A percentile compares a stretch with the other conserved stretches of the same genome.
Conservation (phyloP, 2,329 filamentous ascomycete species). For the Exophiala lecanii-corni region DNA sequence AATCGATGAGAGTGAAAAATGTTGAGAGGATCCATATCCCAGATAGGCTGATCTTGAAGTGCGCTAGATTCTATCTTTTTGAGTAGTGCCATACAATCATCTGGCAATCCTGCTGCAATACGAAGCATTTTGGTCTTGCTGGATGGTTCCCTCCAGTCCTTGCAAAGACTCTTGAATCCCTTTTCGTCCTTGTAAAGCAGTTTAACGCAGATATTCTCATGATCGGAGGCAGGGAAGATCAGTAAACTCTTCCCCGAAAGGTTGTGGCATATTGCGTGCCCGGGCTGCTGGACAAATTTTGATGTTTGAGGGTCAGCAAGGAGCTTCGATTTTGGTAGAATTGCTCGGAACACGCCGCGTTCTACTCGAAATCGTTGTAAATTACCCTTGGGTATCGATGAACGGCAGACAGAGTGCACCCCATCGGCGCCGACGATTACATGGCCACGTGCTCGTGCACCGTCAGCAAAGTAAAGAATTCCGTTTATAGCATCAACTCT, state of each 20-base stretch:
- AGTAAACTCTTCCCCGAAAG: constrained; percentile 7
- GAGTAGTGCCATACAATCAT: constrained; percentile 11
- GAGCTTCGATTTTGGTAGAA: constrained; percentile 45
- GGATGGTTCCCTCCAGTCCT: constrained; percentile 15
- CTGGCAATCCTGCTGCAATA: constrained; percentile 6
- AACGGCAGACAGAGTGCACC: constrained; percentile 37
- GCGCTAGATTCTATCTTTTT: constrained; percentile 4
- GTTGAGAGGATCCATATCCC: constrained; percentile 58
- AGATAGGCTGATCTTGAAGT: constrained; percentile 38
- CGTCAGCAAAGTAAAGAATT: constrained; percentile 45
- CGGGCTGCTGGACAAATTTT: constrained; percentile 35
- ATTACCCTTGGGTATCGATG: constrained; percentile 28
- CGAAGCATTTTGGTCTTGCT: constrained; percentile 13
- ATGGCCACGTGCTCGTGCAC: constrained; percentile 41
- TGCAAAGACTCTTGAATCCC: constrained; percentile 10
- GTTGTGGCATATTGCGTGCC: constrained; percentile 26
- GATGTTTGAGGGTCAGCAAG: constrained; percentile 37
- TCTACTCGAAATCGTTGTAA: constrained; percentile 20
- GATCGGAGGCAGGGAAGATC: constrained; percentile 6
- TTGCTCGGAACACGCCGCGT: constrained; percentile 51
- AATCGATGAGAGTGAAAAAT: constrained; percentile 52
- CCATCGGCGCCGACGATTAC: constrained; percentile 54
- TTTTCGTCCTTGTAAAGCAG: constrained; percentile 11
- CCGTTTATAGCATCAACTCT: constrained; percentile 32
- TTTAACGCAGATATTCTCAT: constrained; percentile 9